These are phyloP conservation scores for Prunus armeniaca DNA, from an alignment of 306 rosid species.

Conservation along the genomic window DNA sequence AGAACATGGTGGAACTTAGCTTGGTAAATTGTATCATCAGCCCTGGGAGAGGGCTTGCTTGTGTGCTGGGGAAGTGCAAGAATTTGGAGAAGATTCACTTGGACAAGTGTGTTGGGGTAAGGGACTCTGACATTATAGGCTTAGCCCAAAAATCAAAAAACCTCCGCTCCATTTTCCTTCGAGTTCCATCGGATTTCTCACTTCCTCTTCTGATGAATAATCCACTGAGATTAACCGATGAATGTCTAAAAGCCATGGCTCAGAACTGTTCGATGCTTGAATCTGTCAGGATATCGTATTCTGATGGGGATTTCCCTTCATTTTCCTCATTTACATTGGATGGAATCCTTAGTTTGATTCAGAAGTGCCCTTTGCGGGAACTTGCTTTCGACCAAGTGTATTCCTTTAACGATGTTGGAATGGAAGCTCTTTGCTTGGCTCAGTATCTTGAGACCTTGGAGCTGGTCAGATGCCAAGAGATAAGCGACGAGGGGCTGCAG, in stretches of 20 bases:
- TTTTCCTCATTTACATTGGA: constrained; percentile 68
- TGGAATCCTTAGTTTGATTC: constrained; percentile 62
- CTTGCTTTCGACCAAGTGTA: constrained; percentile 81
- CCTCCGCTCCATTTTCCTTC: constrained; percentile 61
- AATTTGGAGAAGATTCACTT: constrained; percentile 74
- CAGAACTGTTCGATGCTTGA: constrained; percentile 74
- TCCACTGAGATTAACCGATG: constrained; percentile 71
- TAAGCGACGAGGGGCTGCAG: constrained; percentile 83
- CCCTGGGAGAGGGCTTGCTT: constrained; percentile 90
- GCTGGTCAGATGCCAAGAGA: constrained; percentile 81
- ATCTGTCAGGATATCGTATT: constrained; percentile 67
- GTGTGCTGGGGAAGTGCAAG: constrained; percentile 74
- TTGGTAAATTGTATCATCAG: constrained; percentile 88
- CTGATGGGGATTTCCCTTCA: constrained; percentile 88
- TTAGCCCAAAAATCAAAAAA: constrained; percentile 60
- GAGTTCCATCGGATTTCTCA: constrained; percentile 85
- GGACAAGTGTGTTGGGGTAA: constrained; percentile 88
- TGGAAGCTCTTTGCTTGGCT: constrained; percentile 83
- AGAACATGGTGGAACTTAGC: constrained; percentile 69
- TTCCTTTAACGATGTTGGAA: constrained; percentile 74
- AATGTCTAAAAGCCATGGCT: constrained; percentile 68
- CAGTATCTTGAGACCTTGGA: constrained; percentile 68
- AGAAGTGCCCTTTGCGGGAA: constrained; percentile 59
- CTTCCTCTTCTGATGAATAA: constrained; percentile 62
- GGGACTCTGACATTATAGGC: constrained; percentile 70